Evolutionary conservation across 2,329 filamentous ascomycete species (phyloP), one percentile per base, ranked within the genome.

Genomic region (Colletotrichum shisoi): DNA sequence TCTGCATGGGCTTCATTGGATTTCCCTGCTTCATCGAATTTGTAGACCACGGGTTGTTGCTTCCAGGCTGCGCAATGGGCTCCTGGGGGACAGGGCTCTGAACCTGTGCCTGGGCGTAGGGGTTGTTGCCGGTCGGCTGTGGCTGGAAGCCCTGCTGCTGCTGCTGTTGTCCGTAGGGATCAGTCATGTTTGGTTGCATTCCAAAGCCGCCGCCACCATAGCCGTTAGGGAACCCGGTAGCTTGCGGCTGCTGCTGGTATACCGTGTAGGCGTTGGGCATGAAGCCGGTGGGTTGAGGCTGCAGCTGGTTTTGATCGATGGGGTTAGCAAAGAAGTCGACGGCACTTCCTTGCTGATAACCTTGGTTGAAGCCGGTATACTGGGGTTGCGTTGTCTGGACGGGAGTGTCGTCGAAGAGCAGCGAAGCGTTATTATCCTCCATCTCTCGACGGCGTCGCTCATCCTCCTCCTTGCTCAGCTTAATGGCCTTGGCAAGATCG

Each of bases 261-360:
- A 83, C 84, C 19, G 84, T 86, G 70, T 87, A 88, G 34, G 83
- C 81, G 70, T 85, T 85, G 62, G 78, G 76, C 77, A 87, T 81
- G 71, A 82, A 91, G n/a, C 92, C 93, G 1, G 93, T 96, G 3
- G 88, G 90, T 77, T 97, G 93, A 51, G 87, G 85, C 77, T 94
- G 89, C 71, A 90, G 85, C 76, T 92, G 90, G 72, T 81, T 87
- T 73, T 88, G 89, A 66, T 94, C 92, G 74, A 98, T 90, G 13
- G 94, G 93, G 78, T 99, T 99, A 67, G 94, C 95, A 73, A 96
- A 95, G 88, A 96, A 98, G 79, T 99, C 95, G 19, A 99, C 95
- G 13, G 93, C 92, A 64, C 91, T 91, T 76, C 97, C 94, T 80
- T 99, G 95, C 81, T 98, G 94, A 75, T 99, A 99, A 53, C 94